A percentile compares a stretch with the other conserved stretches of the same genome.
Evolutionary conservation across 345 rosid species (phyloP).

Genomic region (Hypericum androsaemum): DNA sequence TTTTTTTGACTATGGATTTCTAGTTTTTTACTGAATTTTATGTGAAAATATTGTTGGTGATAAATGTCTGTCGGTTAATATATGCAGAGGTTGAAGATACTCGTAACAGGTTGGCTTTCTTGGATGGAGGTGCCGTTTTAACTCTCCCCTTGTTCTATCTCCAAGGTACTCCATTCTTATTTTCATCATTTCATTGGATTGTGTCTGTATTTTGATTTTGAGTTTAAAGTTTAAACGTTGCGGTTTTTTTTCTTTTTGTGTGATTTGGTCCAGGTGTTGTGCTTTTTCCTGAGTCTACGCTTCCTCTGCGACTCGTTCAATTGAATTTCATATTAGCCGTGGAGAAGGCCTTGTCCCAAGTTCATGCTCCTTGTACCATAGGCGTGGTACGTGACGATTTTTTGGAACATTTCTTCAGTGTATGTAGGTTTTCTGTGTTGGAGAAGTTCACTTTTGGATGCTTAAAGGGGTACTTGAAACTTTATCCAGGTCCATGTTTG

Average conservation of each 20-base stretch:
- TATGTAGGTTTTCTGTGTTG: conserved; percentile 4
- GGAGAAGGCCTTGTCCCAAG: conserved; percentile 71
- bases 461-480: conserved; percentile 7
- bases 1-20: neutral
- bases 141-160: conserved; percentile 75
- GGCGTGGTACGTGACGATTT: conserved; percentile 70
- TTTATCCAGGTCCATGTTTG: conserved; percentile 53
- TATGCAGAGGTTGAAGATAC: conserved; percentile 85
- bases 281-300: conserved; percentile 88
- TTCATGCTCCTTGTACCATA: conserved; percentile 61
- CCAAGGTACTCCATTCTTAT: conserved; percentile 39
- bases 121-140: conserved; percentile 65
- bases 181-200: neutral
- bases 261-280: conserved; percentile 60
- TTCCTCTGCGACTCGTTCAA: conserved; percentile 80
- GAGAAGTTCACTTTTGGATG: conserved; percentile 1
- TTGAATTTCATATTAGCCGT: conserved; percentile 64
- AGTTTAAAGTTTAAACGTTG: neutral
- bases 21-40: neutral
- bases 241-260: conserved; percentile 10
- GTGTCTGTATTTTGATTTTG: neutral
- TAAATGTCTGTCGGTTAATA: conserved; percentile 3
- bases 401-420: conserved; percentile 4
- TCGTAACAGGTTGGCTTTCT: conserved; percentile 49
- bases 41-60: conserved; percentile 3